Evolutionary conservation across 176 grass and related monocot genomes (phyloP), one percentile per base, ranked within the genome.

Genomic region (Elymus sibiricus): DNA sequence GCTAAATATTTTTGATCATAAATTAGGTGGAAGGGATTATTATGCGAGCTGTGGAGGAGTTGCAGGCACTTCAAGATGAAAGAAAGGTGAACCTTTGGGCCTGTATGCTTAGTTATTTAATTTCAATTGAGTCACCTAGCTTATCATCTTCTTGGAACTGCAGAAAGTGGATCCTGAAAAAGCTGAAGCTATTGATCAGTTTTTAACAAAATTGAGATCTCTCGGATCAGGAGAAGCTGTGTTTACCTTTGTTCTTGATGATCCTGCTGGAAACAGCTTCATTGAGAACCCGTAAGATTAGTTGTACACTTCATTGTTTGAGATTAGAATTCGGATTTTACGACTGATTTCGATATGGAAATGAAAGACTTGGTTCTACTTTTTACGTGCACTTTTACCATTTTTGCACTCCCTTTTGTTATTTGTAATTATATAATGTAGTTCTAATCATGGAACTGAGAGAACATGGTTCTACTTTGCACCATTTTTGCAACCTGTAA

Each of bases 201-300:
- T 98, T 78, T 94, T 95, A 84, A 34, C 85, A 83, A 98, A 98
- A 82, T 75, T 98, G 76, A 94, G 37, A 81, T 89, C 86, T 51
- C 84, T 98, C 56, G 92, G 87, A 44, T 92, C 90, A 58, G 93
- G 90, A 91, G 83, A 94, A 79, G 77, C 81, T 25, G 55, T 82
- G 82, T 98, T 95, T 85, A 94, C 92, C 71, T 92, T 98, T 79
- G 81, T 94, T 76, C 93, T 98, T 74, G 97, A 98, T 73, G 97
- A 98, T 87, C 90, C 97, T 84, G 34, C 97, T 70, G 90, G 97
- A 86, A 98, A 98, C 79, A 98, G 97, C 90, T 98, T 91, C 42
- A 89, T 98, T 79, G 97, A 95, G 70, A 95, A 98, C 27, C 92
- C 79, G 94, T 98, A 92, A 92, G 97, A 53, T 81, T 60, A 58